A percentile compares a stretch with the other conserved stretches of the same genome.
phyloP scores from a whole-genome alignment of 2,329 filamentous ascomycete species.

The Colletotrichum plurivorum region DNA sequence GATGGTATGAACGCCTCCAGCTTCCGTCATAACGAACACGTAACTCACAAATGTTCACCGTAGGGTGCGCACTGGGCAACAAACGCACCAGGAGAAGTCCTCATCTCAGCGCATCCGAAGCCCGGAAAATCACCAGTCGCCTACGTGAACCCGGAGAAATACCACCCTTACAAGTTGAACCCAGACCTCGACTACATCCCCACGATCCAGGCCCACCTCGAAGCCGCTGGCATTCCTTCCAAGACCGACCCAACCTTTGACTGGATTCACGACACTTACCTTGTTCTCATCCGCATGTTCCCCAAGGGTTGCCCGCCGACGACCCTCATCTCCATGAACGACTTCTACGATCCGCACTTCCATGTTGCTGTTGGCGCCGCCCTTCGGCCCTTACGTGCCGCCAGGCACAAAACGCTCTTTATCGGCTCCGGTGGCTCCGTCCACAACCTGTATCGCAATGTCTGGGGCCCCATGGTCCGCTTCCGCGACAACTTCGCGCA shows the following conservation, averaged over 20 bases:
- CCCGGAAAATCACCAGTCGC: slow-evolving; percentile 75
- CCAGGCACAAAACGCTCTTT: slow-evolving; percentile 60
- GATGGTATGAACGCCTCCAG: slow-evolving; percentile 63
- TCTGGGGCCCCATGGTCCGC: slow-evolving; percentile 75
- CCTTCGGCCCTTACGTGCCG: slow-evolving; percentile 68
- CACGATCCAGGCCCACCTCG: slow-evolving; percentile 66
- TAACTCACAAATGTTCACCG: slow-evolving; percentile 15
- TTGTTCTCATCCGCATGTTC: slow-evolving; percentile 80
- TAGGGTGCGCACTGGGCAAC: slow-evolving; percentile 78
- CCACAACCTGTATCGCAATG: slow-evolving; percentile 79
- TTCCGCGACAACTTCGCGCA: slow-evolving; percentile 75
- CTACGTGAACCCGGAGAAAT: slow-evolving; percentile 77
- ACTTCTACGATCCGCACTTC: slow-evolving; percentile 56
- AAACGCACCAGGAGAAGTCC: slow-evolving; percentile 63
- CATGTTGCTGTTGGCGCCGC: slow-evolving; percentile 69
- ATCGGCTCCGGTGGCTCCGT: slow-evolving; percentile 74
- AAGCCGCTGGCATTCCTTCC: slow-evolving; percentile 67
- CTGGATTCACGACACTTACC: slow-evolving; percentile 81
- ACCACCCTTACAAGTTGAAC: slow-evolving; percentile 72
- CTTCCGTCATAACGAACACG: not conserved
- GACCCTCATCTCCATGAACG: slow-evolving; percentile 59
- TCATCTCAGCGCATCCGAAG: slow-evolving; percentile 72
- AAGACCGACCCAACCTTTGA: slow-evolving; percentile 70
- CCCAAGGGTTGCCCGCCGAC: slow-evolving; percentile 75
- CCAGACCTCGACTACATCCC: slow-evolving; percentile 68